Base-by-base conservation (phyloP, 345 rosid genomes). In the Geranium rotundifolium region DNA sequence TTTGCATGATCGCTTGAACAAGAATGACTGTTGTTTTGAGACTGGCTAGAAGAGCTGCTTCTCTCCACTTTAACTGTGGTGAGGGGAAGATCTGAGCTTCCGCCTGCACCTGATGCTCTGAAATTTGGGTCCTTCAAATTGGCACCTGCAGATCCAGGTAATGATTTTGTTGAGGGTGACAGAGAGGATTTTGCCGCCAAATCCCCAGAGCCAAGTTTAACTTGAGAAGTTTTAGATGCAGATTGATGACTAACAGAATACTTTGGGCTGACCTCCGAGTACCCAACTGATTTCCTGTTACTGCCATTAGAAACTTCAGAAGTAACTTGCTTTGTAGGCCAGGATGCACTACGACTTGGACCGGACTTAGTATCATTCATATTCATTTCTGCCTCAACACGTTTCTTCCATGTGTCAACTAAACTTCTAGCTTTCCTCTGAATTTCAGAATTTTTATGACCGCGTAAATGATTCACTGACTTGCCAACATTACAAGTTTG, bases 341-440 rank as follows among this genome's bases (percentile, higher is more conserved):
- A 84, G 4, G 84, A 56, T 19, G 66, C 86, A 71, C 72, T 81
- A 72, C 78, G 95, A 59, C 73, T 85, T 14, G 86, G 75, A 19
- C 84, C 86, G 63, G 88, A 70, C 71, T 82, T 89, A 0, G 87
- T 82, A 80, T 92, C 95, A 5, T 62, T 58, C 1, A 72, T 72
- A 59, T 62, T 72, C 96, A 89, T 87, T 71, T 92, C 98, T 69
- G 87, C 91, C 72, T 92, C 98, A 19, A 92, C 98, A 17, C 95
- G 87, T 66, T 83, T 92, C 82, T 92, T 92, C 96, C 98, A 92
- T 2, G 88, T 89, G 71, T 92, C 98, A 66, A 92, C 98, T 59
- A 92, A 79, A 63, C 87, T 80, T 75, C 95, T 81, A 31, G 95
- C 93, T 64, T 92, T 92, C 81, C 78, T 92, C 75, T 87, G 93